Evolutionary conservation across 176 grass and related monocot species (phyloP).

Genomic region (Ananas comosus): DNA sequence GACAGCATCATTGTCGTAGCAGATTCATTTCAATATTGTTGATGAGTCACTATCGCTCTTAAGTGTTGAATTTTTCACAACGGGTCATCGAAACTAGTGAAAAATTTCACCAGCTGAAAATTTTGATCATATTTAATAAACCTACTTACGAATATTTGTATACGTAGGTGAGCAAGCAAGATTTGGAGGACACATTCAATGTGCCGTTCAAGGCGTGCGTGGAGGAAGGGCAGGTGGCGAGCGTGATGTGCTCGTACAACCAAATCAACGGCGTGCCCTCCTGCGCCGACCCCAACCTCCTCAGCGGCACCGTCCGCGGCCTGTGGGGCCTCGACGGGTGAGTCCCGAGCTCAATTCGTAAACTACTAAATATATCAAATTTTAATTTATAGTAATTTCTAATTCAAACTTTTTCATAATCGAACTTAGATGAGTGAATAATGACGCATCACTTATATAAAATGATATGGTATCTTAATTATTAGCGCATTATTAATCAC

Average conservation of each 20-base stretch:
- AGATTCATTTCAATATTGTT: background rate
- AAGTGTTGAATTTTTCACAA: too few relatives aligned
- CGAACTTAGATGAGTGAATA: background rate
- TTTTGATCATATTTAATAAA: too few relatives aligned
- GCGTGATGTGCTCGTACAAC: conserved; percentile 96
- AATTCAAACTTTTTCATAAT: background rate
- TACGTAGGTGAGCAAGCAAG: conserved; percentile 37
- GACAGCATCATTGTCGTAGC: too few relatives aligned
- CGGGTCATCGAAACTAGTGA: too few relatives aligned
- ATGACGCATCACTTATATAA: too few relatives aligned
- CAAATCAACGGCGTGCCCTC: conserved; percentile 88
- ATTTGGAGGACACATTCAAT: conserved; percentile 87
- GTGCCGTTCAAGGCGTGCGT: conserved; percentile 77
- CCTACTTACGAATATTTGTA: background rate
- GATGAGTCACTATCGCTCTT: too few relatives aligned
- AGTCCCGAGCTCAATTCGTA: background rate
- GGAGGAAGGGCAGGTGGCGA: conserved; percentile 35
- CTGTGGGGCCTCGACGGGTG: conserved; percentile 43
- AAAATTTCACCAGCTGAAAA: too few relatives aligned
- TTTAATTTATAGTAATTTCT: background rate
- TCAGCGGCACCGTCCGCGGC: conserved; percentile 27
- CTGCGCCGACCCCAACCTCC: conserved; percentile 55
- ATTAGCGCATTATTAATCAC: too few relatives aligned
- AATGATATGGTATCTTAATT: too few relatives aligned
- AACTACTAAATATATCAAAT: background rate